These are phyloP conservation scores for Euryodendron excelsum DNA, from an alignment of 148 eudicot species.

Conservation along the genomic window DNA sequence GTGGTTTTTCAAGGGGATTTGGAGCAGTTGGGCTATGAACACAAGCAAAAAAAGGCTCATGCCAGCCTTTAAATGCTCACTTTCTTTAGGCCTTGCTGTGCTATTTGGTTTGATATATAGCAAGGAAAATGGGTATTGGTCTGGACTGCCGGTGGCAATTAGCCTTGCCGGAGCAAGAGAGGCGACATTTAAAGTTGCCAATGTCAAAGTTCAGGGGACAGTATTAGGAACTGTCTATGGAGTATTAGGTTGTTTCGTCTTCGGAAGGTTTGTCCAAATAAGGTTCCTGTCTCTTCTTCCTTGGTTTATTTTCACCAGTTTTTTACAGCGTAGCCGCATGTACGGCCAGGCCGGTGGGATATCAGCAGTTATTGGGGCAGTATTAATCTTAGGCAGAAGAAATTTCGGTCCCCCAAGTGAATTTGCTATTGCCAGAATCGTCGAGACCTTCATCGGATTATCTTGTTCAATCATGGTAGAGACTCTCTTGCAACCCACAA, in stretches of 20 bases:
- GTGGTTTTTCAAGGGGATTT: constrained; percentile 19
- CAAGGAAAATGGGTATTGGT: constrained; percentile 68
- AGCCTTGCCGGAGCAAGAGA: constrained; percentile 59
- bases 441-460: constrained; percentile 70
- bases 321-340: constrained; percentile 60
- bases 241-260: constrained; percentile 66
- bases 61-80: constrained; percentile 57
- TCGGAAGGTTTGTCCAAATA: constrained; percentile 42
- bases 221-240: constrained; percentile 73
- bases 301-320: constrained; percentile 70
- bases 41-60: constrained; percentile 34
- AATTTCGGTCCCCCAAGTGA: constrained; percentile 63
- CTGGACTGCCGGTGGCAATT: constrained; percentile 71
- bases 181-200: constrained; percentile 64
- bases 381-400: constrained; percentile 61
- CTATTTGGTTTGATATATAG: constrained; percentile 60
- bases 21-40: constrained; percentile 24
- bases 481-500: constrained; percentile 53
- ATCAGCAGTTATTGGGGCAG: constrained; percentile 83
- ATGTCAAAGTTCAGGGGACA: constrained; percentile 73
- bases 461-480: constrained; percentile 59
- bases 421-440: constrained; percentile 68
- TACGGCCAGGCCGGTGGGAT: constrained; percentile 78
- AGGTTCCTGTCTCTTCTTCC: constrained; percentile 72
- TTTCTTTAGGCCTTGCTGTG: constrained; percentile 68